These are phyloP conservation scores for Nicotiana tabacum DNA, from an alignment of 257 asterid species.

Conservation along the genomic window DNA sequence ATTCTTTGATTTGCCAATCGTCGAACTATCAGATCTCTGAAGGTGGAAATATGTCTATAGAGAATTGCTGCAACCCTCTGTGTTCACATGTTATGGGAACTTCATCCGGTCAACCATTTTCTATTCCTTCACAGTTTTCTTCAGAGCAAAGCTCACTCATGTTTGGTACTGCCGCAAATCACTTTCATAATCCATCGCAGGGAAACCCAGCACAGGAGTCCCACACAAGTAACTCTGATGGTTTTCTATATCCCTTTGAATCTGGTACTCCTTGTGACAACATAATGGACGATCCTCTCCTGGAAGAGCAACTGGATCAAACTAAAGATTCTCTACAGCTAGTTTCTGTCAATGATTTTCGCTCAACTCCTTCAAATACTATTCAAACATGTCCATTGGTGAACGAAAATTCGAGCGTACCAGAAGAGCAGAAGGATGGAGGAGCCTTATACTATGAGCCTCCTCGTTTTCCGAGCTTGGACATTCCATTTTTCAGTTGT, in stretches of 20 bases:
- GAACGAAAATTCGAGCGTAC: constrained; percentile 23
- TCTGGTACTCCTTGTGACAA: constrained; percentile 32
- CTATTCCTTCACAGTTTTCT: constrained; percentile 32
- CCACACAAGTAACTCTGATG: constrained; percentile 30
- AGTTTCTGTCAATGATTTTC: constrained; percentile 56
- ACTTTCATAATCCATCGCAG: constrained; percentile 29
- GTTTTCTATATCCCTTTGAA: constrained; percentile 29
- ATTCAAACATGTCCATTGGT: constrained; percentile 32
- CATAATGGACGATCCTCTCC: constrained; percentile 8
- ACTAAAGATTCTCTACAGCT: constrained; percentile 33
- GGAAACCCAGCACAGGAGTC: constrained; percentile 37
- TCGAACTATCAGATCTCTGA: constrained; percentile 49
- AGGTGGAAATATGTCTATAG: constrained; percentile 35
- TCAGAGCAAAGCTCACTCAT: constrained; percentile 32
- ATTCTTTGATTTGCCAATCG: constrained; percentile 31
- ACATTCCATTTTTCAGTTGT: constrained; percentile 83
- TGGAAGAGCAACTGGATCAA: constrained; percentile 28
- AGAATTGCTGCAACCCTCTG: constrained; percentile 30
- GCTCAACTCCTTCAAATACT: constrained; percentile 29
- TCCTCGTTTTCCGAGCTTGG: constrained; percentile 91
- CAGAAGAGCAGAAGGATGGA: constrained; percentile 42
- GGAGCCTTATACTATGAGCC: constrained; percentile 83
- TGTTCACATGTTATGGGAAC: constrained; percentile 37
- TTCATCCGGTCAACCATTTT: constrained; percentile 36
- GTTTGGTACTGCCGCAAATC: constrained; percentile 35